Percentiles rank a stretch among this genome's conserved stretches.
Evolutionary conservation across 1,139 yeast genomes (phyloP).

Genomic region (Pichia inconspicua): DNA sequence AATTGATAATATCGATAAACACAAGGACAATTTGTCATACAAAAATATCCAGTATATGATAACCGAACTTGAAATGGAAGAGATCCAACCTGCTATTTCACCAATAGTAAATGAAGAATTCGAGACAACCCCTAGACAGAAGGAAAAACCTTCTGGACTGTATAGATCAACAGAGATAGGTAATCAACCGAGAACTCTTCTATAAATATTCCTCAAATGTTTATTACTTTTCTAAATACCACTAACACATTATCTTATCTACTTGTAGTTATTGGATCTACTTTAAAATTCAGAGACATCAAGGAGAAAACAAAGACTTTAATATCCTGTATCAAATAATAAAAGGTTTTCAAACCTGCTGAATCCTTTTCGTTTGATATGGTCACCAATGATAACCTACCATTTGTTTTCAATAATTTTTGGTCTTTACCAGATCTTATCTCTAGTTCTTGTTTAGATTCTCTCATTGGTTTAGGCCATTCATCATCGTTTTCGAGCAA

Average conservation of each 20-base stretch:
- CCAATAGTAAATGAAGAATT: neutral
- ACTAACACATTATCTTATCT: neutral
- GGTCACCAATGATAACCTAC: constrained; percentile 35
- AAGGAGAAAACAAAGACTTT: constrained; percentile 38
- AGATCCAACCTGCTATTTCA: neutral
- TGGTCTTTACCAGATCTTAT: constrained; percentile 33
- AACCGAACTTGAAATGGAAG: neutral
- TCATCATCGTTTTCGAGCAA: constrained; percentile 33
- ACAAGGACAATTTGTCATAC: neutral
- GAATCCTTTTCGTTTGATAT: constrained; percentile 35
- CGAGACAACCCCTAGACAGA: neutral
- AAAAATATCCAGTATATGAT: no score
- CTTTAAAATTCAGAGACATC: constrained; percentile 37
- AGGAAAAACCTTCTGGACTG: neutral
- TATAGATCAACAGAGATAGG: constrained; percentile 9
- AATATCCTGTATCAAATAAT: constrained; percentile 37
- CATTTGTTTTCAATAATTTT: constrained; percentile 33
- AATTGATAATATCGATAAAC: neutral
- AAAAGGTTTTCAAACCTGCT: constrained; percentile 37
- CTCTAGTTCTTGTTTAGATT: constrained; percentile 40
- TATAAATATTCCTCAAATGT: neutral
- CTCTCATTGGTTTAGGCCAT: constrained; percentile 37
- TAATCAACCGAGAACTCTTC: neutral
- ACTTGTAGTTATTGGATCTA: constrained; percentile 17
- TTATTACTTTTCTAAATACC: neutral